Conservation (phyloP, 225 moss, liverwort and hornwort genomes). For the Rhytidiadelphus loreus region DNA sequence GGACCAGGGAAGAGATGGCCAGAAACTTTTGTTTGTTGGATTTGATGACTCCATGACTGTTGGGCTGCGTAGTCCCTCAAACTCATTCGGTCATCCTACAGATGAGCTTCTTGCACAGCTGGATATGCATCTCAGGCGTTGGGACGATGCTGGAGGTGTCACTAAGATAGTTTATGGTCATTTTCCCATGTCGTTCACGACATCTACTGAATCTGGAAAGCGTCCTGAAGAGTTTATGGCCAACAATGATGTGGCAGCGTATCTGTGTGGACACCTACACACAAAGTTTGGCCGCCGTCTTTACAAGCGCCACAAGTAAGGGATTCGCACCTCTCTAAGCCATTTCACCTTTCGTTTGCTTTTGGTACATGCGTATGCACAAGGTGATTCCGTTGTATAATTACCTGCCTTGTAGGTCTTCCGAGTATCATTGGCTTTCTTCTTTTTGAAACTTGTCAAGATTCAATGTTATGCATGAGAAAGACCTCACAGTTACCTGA, state of each 20-base stretch:
- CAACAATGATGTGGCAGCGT: conserved; percentile 58
- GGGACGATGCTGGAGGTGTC: conserved; percentile 37
- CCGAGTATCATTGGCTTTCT: neutral
- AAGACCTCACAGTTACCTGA: neutral
- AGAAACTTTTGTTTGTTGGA: conserved; percentile 78
- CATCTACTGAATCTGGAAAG: conserved; percentile 60
- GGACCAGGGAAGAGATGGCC: conserved; percentile 56
- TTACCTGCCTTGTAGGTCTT: neutral
- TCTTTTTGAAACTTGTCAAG: neutral
- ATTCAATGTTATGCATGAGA: neutral
- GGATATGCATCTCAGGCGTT: conserved; percentile 58
- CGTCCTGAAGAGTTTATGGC: conserved; percentile 66
- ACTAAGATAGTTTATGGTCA: conserved; percentile 87
- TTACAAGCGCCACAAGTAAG: conserved; percentile 62
- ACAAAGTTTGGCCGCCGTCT: conserved; percentile 70
- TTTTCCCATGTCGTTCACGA: conserved; percentile 85
- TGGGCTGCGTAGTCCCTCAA: conserved; percentile 84
- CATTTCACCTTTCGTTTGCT: neutral
- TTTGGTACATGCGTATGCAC: neutral
- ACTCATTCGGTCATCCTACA: conserved; percentile 84
- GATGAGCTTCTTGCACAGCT: conserved; percentile 51
- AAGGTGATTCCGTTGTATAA: neutral
- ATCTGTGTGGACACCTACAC: conserved; percentile 85
- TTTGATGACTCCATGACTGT: conserved; percentile 77
- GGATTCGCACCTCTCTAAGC: neutral